phyloP scores from a whole-genome alignment of 768 basidiomycete species.

The Artomyces pyxidatus region DNA sequence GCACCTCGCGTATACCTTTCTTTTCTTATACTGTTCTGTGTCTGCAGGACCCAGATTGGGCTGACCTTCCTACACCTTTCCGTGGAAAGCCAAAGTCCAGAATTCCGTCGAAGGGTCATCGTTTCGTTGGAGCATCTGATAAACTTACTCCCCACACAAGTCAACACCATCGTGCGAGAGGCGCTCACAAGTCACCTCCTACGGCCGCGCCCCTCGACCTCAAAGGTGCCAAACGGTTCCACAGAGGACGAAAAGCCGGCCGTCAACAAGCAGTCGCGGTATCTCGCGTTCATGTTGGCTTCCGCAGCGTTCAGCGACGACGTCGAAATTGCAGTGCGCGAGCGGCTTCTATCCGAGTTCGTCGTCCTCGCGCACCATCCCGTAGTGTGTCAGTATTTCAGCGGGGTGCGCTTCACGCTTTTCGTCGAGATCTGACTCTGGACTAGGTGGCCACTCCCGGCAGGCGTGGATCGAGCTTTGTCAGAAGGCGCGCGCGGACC shows the following conservation, averaged over 20 bases:
- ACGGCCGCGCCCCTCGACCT: constrained; percentile 26
- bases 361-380: constrained; percentile 72
- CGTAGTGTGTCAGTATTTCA: constrained; percentile 40
- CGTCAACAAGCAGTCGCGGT: constrained; percentile 42
- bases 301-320: constrained; percentile 40
- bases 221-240: constrained; percentile 17
- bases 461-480: constrained; percentile 78
- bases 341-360: constrained; percentile 42
- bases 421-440: neutral
- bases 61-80: constrained; percentile 61
- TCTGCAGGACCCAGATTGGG: constrained; percentile 51
- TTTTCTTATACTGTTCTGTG: neutral
- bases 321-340: constrained; percentile 31
- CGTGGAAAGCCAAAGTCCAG: constrained; percentile 46
- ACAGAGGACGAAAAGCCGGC: constrained; percentile 33
- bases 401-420: neutral
- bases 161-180: constrained; percentile 50
- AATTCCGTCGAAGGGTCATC: constrained; percentile 43
- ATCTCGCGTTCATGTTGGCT: constrained; percentile 47
- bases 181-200: constrained; percentile 41
- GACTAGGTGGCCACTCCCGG: constrained; percentile 38
- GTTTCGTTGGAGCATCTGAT: constrained; percentile 33
- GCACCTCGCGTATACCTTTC: neutral
- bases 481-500: constrained; percentile 61
- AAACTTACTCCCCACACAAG: constrained; percentile 35